Base-by-base conservation (phyloP, 768 basidiomycete species). In the Lactifluus hygrophoroides region DNA sequence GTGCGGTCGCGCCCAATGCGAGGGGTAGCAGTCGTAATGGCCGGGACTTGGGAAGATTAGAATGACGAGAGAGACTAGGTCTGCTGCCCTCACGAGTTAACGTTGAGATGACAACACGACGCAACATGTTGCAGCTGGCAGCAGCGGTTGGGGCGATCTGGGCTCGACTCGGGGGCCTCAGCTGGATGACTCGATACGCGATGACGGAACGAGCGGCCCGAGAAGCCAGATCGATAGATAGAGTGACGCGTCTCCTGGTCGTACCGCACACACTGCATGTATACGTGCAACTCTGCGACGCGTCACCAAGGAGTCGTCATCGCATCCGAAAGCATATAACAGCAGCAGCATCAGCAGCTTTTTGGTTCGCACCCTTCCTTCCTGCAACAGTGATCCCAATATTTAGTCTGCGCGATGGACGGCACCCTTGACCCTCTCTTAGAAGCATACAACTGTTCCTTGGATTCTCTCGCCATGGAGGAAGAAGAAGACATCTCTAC, bases 401-500 rank as follows among this genome's bases (percentile, higher is more conserved):
- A 51, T 60, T 51, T 40, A 60, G 59, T 30, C 48, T 46, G 23
- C 35, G 28, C 37, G 35, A 62, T 64, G 62, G 55, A 57, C 44
- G 46, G 17, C 35, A 21, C 43, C 27, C 34, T 50, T 51, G 55
- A 46, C 25, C 19, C 35, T 10, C 44, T 52, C 48, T 51, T 54
- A 50, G 34, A 51, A 38, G 42, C 40, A 53, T 43, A 48, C 53
- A 35, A 46, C 57, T 38, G 60, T 51, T 50, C 60, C 52, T 55
- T 46, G 47, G 23, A 56, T 54, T 61, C 42, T 52, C 81, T 86
- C 32, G 21, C 3, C 25, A 62, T 56, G 83, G 83, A 85, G 42
- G 83, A 84, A 64, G 80, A 84, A 65, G 80, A 80, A 53, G 70
- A 79, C 32, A 76, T 55, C 11, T 53, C 61, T 17, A 58, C 79